These are phyloP conservation scores for Senna tora DNA, from an alignment of 306 rosid genomes.

Conservation along the genomic window DNA sequence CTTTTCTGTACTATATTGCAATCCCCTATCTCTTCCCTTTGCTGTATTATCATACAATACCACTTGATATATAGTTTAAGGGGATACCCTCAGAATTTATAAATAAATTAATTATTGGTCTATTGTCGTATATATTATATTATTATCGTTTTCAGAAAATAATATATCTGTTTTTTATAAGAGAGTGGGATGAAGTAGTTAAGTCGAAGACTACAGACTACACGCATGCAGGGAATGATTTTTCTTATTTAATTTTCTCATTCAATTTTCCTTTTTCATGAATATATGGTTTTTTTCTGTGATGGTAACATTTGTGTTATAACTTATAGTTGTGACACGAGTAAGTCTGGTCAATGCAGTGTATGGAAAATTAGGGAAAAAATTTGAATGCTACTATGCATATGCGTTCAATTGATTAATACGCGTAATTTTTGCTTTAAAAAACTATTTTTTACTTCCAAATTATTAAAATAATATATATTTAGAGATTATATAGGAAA, in stretches of 20 bases:
- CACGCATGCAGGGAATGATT: conserved; percentile 38
- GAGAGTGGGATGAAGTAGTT: not conserved
- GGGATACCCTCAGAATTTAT: not conserved
- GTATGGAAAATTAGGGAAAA: too few relatives aligned
- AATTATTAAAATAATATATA: too few relatives aligned
- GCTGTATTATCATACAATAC: conserved; percentile 27
- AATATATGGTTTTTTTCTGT: conserved; percentile 28
- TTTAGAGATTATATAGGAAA: too few relatives aligned
- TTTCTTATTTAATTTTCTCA: conserved; percentile 12
- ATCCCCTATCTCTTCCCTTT: conserved; percentile 34
- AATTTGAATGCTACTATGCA: too few relatives aligned
- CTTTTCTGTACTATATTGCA: not conserved
- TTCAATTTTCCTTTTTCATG: conserved; percentile 32
- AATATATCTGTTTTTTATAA: not conserved
- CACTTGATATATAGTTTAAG: not conserved
- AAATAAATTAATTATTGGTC: not conserved
- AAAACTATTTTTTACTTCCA: too few relatives aligned
- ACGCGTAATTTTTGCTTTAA: too few relatives aligned
- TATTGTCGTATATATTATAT: not conserved
- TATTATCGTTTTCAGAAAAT: not conserved
- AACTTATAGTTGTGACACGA: conserved; percentile 34
- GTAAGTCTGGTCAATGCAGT: not conserved
- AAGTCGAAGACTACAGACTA: conserved; percentile 37
- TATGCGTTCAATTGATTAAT: too few relatives aligned
- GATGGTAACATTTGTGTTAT: conserved; percentile 45